Evolutionary conservation across 2,329 filamentous ascomycete species (phyloP).

Genomic region (Penicillium sp.): DNA sequence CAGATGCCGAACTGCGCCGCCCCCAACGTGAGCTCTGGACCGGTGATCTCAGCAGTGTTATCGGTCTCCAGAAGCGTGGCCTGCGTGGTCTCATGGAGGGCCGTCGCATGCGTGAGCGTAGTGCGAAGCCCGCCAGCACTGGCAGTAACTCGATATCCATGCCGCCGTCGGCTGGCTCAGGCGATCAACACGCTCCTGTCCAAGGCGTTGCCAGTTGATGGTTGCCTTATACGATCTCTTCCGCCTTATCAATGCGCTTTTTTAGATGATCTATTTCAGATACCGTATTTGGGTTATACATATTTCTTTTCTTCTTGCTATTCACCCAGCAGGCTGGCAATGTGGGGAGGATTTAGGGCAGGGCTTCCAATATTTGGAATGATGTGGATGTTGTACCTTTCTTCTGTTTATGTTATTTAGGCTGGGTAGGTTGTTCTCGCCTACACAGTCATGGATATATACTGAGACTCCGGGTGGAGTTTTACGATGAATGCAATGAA

Average conservation of each 20-base stretch:
- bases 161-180: slow-evolving; percentile 13
- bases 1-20: slow-evolving; percentile 27
- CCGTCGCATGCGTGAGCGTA: slow-evolving; percentile 74
- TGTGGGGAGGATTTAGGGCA: slow-evolving; percentile 1
- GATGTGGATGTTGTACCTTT: slow-evolving; percentile 1
- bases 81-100: slow-evolving; percentile 93
- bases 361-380: neutral
- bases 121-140: slow-evolving; percentile 35
- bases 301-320: slow-evolving; percentile 8
- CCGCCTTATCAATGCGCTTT: neutral
- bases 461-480: slow-evolving; percentile 1
- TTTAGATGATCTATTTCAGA: neutral
- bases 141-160: slow-evolving; percentile 19
- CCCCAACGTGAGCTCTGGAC: slow-evolving; percentile 68
- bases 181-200: slow-evolving; percentile 14
- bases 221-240: neutral
- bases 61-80: slow-evolving; percentile 91
- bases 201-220: slow-evolving; percentile 18
- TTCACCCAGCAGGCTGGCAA: slow-evolving; percentile 20
- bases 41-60: slow-evolving; percentile 73
- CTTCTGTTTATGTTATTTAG: slow-evolving; percentile 5
- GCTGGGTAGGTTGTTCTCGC: neutral
- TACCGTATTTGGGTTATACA: slow-evolving; percentile 5
- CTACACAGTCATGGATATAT: slow-evolving; percentile 4
- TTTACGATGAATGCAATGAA: neutral